A percentile compares a stretch with the other conserved stretches of the same genome.
These are phyloP conservation scores for Leishmania martiniquensis DNA, from an alignment of 208 protist species.

Conservation along the genomic window DNA sequence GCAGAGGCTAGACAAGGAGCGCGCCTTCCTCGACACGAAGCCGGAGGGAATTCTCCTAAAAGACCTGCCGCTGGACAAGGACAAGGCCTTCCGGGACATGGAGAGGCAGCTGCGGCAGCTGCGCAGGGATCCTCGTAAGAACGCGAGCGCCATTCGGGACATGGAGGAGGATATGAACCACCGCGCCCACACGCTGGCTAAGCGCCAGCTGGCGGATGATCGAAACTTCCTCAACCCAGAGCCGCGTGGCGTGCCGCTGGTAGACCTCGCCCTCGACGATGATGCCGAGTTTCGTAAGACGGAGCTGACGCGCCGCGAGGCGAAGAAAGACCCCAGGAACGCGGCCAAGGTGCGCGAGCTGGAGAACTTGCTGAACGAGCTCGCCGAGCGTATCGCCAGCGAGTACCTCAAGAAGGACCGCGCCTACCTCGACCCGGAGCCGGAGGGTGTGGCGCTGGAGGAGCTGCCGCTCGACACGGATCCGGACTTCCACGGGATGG, in stretches of 20 bases:
- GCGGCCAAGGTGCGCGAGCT: slow-evolving; percentile 40
- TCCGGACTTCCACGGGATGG: slow-evolving; percentile 65
- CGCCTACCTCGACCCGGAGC: slow-evolving; percentile 70
- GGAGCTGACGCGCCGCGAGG: slow-evolving; percentile 51
- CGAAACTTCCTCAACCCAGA: slow-evolving; percentile 74
- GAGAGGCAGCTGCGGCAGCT: slow-evolving; percentile 58
- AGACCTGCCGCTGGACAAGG: slow-evolving; percentile 61
- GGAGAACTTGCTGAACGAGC: slow-evolving; percentile 65
- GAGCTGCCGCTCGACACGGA: slow-evolving; percentile 71
- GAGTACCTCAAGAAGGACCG: slow-evolving; percentile 75
- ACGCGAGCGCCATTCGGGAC: slow-evolving; percentile 42
- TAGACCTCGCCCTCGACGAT: slow-evolving; percentile 63
- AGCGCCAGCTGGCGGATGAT: slow-evolving; percentile 46
- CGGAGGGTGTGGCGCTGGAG: slow-evolving; percentile 72
- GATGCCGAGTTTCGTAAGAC: slow-evolving; percentile 55
- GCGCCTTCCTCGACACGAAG: slow-evolving; percentile 55
- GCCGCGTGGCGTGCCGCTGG: slow-evolving; percentile 67
- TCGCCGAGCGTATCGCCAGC: slow-evolving; percentile 54
- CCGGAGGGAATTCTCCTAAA: slow-evolving; percentile 60
- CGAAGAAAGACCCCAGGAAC: slow-evolving; percentile 52
- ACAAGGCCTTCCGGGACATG: slow-evolving; percentile 54
- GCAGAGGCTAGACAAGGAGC: slow-evolving; percentile 53
- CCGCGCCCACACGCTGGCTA: slow-evolving; percentile 56
- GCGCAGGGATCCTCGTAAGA: slow-evolving; percentile 45
- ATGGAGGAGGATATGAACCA: slow-evolving; percentile 64